These are phyloP conservation scores for Elaeis oleifera DNA, from an alignment of 202 grass and related monocot species.

Conservation along the genomic window DNA sequence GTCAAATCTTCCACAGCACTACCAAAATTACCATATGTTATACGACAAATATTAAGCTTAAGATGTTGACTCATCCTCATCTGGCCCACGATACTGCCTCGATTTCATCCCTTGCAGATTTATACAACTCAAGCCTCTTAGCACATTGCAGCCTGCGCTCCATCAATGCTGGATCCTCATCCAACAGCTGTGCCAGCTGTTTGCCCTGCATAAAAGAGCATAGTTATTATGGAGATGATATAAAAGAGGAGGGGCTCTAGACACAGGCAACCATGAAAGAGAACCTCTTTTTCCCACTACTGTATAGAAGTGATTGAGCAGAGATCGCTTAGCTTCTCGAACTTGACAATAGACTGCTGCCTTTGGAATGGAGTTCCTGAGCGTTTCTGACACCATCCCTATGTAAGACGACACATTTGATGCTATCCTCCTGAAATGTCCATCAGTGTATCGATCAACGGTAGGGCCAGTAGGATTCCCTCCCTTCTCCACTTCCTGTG, in stretches of 20 bases:
- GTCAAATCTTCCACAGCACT: too few relatives aligned
- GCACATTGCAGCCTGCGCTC: slow-evolving; percentile 11
- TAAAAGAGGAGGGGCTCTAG: too few relatives aligned
- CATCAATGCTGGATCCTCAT: slow-evolving; percentile 24
- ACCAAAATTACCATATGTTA: neutral
- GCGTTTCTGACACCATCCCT: slow-evolving; percentile 9
- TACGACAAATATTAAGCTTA: neutral
- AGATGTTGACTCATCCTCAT: neutral
- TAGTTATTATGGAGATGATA: neutral
- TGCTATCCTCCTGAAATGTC: slow-evolving; percentile 16
- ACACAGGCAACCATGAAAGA: neutral
- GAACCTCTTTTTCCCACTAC: slow-evolving; percentile 20
- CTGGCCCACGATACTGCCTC: slow-evolving; percentile 19
- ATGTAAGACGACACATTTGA: slow-evolving; percentile 17
- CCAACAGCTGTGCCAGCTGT: slow-evolving; percentile 15
- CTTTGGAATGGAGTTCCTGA: slow-evolving; percentile 19
- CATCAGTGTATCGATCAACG: slow-evolving; percentile 10
- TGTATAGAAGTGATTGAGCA: slow-evolving; percentile 24
- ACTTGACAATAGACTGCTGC: slow-evolving; percentile 24
- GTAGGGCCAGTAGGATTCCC: neutral
- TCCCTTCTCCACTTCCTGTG: slow-evolving; percentile 14
- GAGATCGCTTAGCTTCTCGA: slow-evolving; percentile 18
- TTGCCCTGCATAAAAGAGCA: slow-evolving; percentile 10
- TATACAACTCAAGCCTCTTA: slow-evolving; percentile 22
- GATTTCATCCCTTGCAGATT: slow-evolving; percentile 14